Percentiles rank a stretch among this genome's conserved stretches.
Conservation (phyloP, 345 rosid species). For the Euphorbia pulcherrima region DNA sequence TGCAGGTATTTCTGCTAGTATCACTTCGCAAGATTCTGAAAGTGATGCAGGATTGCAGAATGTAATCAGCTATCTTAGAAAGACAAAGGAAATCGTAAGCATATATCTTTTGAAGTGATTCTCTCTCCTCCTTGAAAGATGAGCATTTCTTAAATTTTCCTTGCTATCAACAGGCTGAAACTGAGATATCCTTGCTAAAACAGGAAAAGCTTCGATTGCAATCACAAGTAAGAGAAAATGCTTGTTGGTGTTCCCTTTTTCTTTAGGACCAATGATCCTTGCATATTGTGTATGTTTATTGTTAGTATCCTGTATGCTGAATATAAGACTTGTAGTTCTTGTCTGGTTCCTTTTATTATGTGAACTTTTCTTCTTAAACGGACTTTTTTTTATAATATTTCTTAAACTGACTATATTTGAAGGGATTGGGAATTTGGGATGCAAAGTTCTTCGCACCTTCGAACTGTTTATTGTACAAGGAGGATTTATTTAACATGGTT, state of each 20-base stretch:
- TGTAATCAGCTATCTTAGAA: slow-evolving; percentile 78
- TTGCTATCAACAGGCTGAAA: slow-evolving; percentile 64
- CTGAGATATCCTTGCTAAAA: slow-evolving; percentile 80
- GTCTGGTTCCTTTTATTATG: background rate
- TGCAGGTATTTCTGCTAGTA: slow-evolving; percentile 46
- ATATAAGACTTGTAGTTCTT: background rate
- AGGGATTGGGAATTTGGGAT: background rate
- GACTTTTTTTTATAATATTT: background rate
- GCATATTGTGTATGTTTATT: background rate
- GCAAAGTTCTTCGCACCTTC: background rate
- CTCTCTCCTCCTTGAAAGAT: background rate
- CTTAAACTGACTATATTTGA: background rate
- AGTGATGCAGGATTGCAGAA: slow-evolving; percentile 70
- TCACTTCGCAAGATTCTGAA: slow-evolving; percentile 35
- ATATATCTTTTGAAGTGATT: slow-evolving; percentile 2
- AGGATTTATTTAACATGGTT: background rate
- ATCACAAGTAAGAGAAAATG: slow-evolving; percentile 48
- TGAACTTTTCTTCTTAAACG: background rate
- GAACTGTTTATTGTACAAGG: too few species aligned
- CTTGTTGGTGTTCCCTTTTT: too few species aligned
- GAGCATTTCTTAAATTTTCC: slow-evolving; percentile 15
- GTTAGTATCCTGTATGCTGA: background rate
- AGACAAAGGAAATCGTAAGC: slow-evolving; percentile 82
- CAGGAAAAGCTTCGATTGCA: slow-evolving; percentile 89
- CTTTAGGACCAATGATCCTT: background rate